Conservation (phyloP, 1,284 basidiomycete genomes). For the Cerioporus squamosus region DNA sequence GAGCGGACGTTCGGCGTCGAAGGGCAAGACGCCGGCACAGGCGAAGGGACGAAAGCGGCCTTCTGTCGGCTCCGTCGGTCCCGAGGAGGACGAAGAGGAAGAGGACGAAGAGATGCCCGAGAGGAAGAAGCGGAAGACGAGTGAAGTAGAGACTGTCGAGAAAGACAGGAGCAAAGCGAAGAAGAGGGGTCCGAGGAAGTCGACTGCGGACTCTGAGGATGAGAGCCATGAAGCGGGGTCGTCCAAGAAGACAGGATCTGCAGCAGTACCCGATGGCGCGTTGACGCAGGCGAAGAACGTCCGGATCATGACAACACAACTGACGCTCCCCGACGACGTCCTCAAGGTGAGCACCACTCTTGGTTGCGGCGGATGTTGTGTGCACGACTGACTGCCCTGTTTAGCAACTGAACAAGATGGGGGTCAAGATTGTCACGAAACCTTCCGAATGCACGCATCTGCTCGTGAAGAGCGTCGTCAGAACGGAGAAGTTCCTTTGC, state of each 20-base stretch:
- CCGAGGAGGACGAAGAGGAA: constrained; percentile 31
- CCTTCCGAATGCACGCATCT: constrained; percentile 78
- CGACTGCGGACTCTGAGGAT: constrained; percentile 10
- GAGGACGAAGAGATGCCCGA: constrained; percentile 35
- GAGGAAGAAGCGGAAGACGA: constrained; percentile 37
- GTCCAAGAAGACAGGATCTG: constrained; percentile 16
- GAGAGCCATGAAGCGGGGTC: constrained; percentile 18
- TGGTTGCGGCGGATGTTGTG: no score
- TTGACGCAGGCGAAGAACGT: constrained; percentile 28
- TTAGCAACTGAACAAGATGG: constrained; percentile 65
- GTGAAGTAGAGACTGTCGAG: constrained; percentile 25
- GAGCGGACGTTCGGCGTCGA: constrained; percentile 8
- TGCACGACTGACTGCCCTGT: neutral
- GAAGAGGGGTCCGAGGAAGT: constrained; percentile 22
- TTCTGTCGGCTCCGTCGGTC: constrained; percentile 21
- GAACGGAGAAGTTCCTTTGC: constrained; percentile 85
- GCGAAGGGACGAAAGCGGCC: constrained; percentile 36
- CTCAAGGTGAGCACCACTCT: constrained; percentile 47
- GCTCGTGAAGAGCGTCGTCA: constrained; percentile 64
- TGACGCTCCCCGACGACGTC: constrained; percentile 55
- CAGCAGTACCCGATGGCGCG: constrained; percentile 2
- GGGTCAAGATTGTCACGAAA: constrained; percentile 63
- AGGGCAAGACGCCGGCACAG: constrained; percentile 26
- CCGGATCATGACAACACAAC: constrained; percentile 64
- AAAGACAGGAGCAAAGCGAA: constrained; percentile 23